These are phyloP conservation scores for Pulveroboletus sp. DNA, from an alignment of 768 basidiomycete species.

Conservation along the genomic window DNA sequence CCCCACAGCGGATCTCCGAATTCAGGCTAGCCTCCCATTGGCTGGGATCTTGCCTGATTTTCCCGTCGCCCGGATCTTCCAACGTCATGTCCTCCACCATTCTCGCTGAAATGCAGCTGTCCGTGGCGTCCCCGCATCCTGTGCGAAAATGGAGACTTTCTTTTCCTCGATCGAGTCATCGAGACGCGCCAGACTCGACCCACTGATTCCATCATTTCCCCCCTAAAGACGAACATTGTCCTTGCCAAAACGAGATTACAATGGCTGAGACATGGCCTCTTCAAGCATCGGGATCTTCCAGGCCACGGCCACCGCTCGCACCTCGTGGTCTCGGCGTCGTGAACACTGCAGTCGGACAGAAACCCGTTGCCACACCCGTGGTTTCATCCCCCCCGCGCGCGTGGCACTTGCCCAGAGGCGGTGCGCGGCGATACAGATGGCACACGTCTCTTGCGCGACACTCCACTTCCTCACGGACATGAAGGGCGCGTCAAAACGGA, in stretches of 20 bases:
- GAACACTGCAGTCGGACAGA: slow-evolving; percentile 11
- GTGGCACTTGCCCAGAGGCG: slow-evolving; percentile 13
- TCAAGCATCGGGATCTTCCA: slow-evolving; percentile 12
- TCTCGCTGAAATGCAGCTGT: slow-evolving; percentile 7
- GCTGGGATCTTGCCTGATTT: slow-evolving; percentile 18
- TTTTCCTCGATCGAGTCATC: too few species aligned
- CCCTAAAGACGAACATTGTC: slow-evolving; percentile 24
- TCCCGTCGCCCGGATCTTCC: slow-evolving; percentile 25
- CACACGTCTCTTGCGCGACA: slow-evolving; percentile 15
- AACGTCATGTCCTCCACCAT: slow-evolving; percentile 2
- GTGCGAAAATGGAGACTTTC: slow-evolving; percentile 11
- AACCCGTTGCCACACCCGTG: slow-evolving; percentile 17
- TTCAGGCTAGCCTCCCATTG: slow-evolving; percentile 16
- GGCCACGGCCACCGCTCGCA: too few species aligned
- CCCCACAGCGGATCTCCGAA: slow-evolving; percentile 5
- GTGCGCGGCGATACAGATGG: slow-evolving; percentile 12
- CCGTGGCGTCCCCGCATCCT: slow-evolving; percentile 7
- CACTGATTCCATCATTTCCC: too few species aligned
- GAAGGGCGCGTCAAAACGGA: slow-evolving; percentile 14
- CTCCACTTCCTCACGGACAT: slow-evolving; percentile 20
- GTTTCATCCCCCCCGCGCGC: slow-evolving; percentile 17
- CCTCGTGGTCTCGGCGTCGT: too few species aligned
- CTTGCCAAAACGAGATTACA: slow-evolving; percentile 32
- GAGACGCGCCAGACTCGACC: slow-evolving; percentile 18
- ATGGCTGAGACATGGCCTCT: slow-evolving; percentile 22